A percentile compares a stretch with the other conserved stretches of the same genome.
Evolutionary conservation across 176 grass and related monocot species (phyloP).

Genomic region (Panicum miliaceum): DNA sequence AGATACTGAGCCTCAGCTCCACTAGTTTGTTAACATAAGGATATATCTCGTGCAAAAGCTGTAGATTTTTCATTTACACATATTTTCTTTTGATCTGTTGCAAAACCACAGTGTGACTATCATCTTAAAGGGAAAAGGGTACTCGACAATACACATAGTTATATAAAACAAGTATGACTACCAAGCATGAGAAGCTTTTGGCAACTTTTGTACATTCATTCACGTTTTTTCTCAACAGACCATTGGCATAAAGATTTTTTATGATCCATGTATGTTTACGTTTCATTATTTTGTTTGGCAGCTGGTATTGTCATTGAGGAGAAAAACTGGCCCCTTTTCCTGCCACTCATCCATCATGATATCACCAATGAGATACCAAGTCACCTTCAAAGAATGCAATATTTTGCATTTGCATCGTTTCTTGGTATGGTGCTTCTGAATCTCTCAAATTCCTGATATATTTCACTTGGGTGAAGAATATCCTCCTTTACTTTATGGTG

Average conservation of each 20-base stretch:
- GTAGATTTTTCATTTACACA: neutral
- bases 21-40: neutral
- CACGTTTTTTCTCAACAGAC: neutral
- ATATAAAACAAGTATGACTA: neutral
- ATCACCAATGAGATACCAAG: constrained; percentile 92
- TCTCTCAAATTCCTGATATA: constrained; percentile 15
- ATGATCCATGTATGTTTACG: neutral
- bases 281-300: constrained; percentile 36
- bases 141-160: neutral
- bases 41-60: neutral
- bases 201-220: neutral
- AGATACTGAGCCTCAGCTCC: neutral
- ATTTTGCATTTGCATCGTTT: constrained; percentile 89
- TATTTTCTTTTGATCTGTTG: neutral
- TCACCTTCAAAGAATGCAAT: constrained; percentile 91
- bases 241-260: neutral
- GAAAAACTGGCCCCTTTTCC: constrained; percentile 98
- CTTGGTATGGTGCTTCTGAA: constrained; percentile 63
- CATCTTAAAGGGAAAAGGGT: neutral
- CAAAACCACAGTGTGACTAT: neutral
- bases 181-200: neutral
- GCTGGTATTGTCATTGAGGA: constrained; percentile 95
- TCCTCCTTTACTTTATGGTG: neutral
- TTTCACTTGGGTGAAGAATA: neutral
- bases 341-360: constrained; percentile 98